phyloP scores from a whole-genome alignment of 2,329 filamentous ascomycete species.

The Pestalotiopsis sp. region DNA sequence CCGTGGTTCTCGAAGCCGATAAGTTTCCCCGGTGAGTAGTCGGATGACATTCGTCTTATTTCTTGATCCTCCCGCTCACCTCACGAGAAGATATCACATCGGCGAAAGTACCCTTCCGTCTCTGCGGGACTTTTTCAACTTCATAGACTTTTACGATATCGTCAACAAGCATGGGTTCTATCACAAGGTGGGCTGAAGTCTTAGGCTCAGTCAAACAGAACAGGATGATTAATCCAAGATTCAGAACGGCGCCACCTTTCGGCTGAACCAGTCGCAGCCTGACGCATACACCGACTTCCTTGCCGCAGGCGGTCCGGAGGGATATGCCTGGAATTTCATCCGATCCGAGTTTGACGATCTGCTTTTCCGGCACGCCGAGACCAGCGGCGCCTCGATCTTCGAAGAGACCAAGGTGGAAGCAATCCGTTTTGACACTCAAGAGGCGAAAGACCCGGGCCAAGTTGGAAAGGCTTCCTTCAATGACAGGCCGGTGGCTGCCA shows the following conservation, averaged over 20 bases:
- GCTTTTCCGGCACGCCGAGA: slow-evolving; percentile 43
- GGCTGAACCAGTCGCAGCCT: neutral
- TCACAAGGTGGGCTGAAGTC: neutral
- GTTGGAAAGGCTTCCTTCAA: slow-evolving; percentile 13
- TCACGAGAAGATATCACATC: slow-evolving; percentile 36
- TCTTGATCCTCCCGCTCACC: neutral
- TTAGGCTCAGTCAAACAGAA: no score
- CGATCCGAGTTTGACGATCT: slow-evolving; percentile 49
- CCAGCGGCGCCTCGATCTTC: slow-evolving; percentile 42
- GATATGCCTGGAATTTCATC: slow-evolving; percentile 43
- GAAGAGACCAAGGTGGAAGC: slow-evolving; percentile 39
- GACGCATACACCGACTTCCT: neutral
- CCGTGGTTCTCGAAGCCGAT: slow-evolving; percentile 46
- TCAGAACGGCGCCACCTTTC: neutral
- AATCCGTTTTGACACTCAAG: slow-evolving; percentile 30
- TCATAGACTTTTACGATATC: slow-evolving; percentile 41
- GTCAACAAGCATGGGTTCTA: neutral
- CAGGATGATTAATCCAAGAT: neutral
- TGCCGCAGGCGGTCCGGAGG: neutral
- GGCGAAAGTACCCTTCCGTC: slow-evolving; percentile 40
- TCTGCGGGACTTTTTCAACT: slow-evolving; percentile 43
- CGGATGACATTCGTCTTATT: fast-evolving
- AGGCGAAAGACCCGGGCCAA: neutral
- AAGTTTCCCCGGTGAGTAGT: slow-evolving; percentile 13
- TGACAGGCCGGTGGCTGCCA: slow-evolving; percentile 37